Evolutionary conservation across 345 rosid species (phyloP), one percentile per base, ranked within the genome.

Genomic region (Mallotus nudiflorus): DNA sequence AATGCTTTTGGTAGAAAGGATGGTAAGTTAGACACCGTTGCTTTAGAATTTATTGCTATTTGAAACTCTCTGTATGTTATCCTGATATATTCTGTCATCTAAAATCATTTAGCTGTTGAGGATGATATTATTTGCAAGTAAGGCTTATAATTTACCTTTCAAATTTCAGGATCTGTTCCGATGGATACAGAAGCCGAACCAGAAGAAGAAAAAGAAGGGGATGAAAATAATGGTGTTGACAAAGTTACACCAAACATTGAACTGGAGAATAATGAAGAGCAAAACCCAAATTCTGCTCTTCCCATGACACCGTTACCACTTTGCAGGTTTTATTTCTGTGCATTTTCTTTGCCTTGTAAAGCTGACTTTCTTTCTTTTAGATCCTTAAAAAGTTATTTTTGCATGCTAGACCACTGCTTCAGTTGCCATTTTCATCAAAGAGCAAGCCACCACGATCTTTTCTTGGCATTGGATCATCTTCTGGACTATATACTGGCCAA

Each of bases 1-100:
- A 95, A 95, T 49, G 79, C 89, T 39, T 95, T 87, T 20, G 99
- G 99, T n/a, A 80, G 91, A 65, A 95, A 90, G 84, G 96, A 94
- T 77, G 97, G 98, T 94, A 65, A 87, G 87, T 62, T 35, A 28
- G 18, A 35, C 57, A 46, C 15, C 51, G 39, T 60, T 75, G 22
- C 49, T 45, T 62, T 25, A 50, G 2, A 18, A 29, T 49, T 33
- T 63, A 2, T 16, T 60, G 56, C 35, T 49, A 51, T 52, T 54
- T 52, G 8, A 13, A 40, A 25, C 40, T 13, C n/a, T 57, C 8
- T 1, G 16, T 5, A 44, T 1, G 16, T 45, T 67, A 19, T 25
- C 48, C 25, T 52, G 9, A 69, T 33, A 46, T 31, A 5, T 35
- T 3, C n/a, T 7, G 9, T 19, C 24, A 2, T 46, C 19, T 33